Conservation (phyloP, 148 eudicot species). For the Amaranthus cruentus region DNA sequence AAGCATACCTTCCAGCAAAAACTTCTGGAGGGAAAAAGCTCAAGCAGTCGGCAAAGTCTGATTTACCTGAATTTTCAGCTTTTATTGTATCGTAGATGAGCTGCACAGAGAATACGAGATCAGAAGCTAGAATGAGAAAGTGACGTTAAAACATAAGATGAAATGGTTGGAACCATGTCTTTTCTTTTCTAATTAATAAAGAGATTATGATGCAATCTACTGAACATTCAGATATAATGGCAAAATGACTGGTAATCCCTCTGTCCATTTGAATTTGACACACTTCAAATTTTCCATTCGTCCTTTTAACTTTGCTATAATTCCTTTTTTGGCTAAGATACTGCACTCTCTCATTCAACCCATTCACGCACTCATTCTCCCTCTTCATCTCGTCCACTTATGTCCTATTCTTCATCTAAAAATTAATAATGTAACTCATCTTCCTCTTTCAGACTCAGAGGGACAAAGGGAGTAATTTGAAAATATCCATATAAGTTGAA, state of each 20-base stretch:
- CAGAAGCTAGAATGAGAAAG: slow-evolving; percentile 9
- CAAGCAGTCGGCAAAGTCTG: slow-evolving; percentile 86
- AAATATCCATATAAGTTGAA: neutral
- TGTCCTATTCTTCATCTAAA: no score
- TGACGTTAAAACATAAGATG: neutral
- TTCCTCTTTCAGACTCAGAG: no score
- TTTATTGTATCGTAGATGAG: slow-evolving; percentile 89
- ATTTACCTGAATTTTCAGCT: slow-evolving; percentile 75
- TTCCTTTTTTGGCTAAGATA: no score
- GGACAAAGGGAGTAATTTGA: no score
- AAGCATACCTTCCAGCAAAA: slow-evolving; percentile 78
- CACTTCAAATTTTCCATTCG: neutral
- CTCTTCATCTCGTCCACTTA: no score
- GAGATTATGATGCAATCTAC: neutral
- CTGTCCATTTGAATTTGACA: neutral
- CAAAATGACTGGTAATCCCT: neutral
- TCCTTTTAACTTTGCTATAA: no score
- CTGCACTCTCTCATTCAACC: no score
- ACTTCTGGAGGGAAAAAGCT: slow-evolving; percentile 85
- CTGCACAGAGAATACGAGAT: slow-evolving; percentile 40
- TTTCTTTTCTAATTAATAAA: neutral
- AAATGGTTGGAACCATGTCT: neutral
- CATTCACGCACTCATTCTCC: no score
- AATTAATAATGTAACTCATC: no score
- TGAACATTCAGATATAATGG: neutral